Percentiles rank a stretch among this genome's conserved stretches.
Conservation (phyloP, 495 filamentous ascomycete genomes). For the Staphylotrichum longicolle region DNA sequence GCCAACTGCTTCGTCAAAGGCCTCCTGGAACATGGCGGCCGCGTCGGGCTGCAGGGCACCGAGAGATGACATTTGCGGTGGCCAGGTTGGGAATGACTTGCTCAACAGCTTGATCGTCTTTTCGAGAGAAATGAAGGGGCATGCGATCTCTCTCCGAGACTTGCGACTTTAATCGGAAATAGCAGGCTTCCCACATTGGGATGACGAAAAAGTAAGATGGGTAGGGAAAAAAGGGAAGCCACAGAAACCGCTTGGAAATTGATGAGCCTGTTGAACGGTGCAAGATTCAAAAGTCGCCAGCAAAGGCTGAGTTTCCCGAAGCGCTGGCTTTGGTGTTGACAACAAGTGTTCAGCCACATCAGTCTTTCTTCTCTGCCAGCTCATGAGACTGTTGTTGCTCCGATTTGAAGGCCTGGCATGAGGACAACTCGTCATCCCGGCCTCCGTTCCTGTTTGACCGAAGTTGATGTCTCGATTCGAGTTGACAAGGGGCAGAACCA, state of each 20-base stretch:
- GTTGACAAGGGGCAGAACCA: too few species aligned
- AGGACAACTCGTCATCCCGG: too few species aligned
- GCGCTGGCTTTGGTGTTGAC: not conserved
- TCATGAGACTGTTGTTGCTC: not conserved
- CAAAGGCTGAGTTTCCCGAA: not conserved
- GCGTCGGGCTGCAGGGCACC: slow-evolving; percentile 7
- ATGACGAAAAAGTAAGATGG: too few species aligned
- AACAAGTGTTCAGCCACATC: not conserved
- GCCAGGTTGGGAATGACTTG: not conserved
- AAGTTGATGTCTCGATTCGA: too few species aligned
- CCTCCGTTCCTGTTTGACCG: too few species aligned
- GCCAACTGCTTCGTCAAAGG: slow-evolving; percentile 10
- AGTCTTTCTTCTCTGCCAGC: not conserved
- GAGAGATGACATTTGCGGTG: slow-evolving; percentile 1
- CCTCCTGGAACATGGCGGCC: slow-evolving; percentile 12
- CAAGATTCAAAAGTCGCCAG: not conserved
- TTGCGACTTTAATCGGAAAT: not conserved
- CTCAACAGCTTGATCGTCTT: not conserved
- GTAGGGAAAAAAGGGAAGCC: too few species aligned
- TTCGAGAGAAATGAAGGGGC: not conserved
- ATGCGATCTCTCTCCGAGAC: not conserved
- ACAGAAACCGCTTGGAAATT: not conserved
- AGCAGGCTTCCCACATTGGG: too few species aligned
- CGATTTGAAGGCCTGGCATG: not conserved
- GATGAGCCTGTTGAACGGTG: not conserved